A percentile compares a stretch with the other conserved stretches of the same genome.
Evolutionary conservation across 2,329 filamentous ascomycete genomes (phyloP).

Genomic region (Alternaria rosae): DNA sequence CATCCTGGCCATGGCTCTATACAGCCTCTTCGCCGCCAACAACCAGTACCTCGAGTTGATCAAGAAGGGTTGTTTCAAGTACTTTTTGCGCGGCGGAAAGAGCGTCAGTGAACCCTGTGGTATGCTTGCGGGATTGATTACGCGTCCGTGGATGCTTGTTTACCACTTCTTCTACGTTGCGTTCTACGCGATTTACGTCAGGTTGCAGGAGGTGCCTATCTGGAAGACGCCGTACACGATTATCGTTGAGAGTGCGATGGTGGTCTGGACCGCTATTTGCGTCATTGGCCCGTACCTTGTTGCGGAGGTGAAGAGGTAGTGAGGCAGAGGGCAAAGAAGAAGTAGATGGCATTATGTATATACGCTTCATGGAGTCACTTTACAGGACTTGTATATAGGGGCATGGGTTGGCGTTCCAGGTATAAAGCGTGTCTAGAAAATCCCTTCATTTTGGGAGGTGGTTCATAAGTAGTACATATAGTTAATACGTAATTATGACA

Average conservation of each 20-base stretch:
- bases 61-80: conserved; percentile 88
- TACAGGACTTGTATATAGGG: conserved; percentile 1
- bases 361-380: not conserved
- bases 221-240: conserved; percentile 59
- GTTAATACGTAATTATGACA: conserved; percentile 3
- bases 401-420: not conserved
- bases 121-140: conserved; percentile 81
- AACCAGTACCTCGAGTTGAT: conserved; percentile 70
- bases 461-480: not conserved
- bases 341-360: not conserved
- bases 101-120: conserved; percentile 81
- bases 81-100: conserved; percentile 79
- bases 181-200: conserved; percentile 82
- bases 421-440: not conserved
- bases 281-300: conserved; percentile 86
- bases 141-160: conserved; percentile 77
- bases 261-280: conserved; percentile 80
- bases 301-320: conserved; percentile 63
- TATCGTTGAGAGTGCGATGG: conserved; percentile 69
- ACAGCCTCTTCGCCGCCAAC: conserved; percentile 87
- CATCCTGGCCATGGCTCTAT: conserved; percentile 94
- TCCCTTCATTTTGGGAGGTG: conserved; percentile 1
- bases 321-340: not conserved
- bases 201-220: conserved; percentile 57
- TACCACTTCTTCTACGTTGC: conserved; percentile 97